Evolutionary conservation across 2,329 filamentous ascomycete genomes (phyloP).

Genomic region (Tothia fuscella): DNA sequence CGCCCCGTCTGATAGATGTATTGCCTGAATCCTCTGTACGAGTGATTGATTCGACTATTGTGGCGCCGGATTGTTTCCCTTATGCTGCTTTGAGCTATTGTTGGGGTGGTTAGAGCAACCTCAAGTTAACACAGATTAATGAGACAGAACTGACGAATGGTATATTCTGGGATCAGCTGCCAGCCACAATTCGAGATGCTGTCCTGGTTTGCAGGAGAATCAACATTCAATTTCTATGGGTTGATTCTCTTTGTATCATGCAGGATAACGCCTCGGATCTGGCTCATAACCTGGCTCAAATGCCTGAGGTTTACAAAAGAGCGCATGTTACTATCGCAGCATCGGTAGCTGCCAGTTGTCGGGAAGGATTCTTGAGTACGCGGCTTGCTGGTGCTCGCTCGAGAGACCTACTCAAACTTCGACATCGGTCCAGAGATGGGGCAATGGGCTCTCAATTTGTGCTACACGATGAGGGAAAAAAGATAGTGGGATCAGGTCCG

Average conservation of each 20-base stretch:
- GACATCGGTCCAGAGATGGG: no score
- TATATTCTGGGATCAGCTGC: not conserved
- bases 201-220: not conserved
- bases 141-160: not conserved
- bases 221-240: not conserved
- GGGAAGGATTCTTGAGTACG: no score
- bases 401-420: no score
- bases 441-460: no score
- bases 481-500: no score
- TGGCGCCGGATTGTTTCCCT: no score
- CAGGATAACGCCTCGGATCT: constrained; percentile 17
- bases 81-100: not conserved
- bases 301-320: constrained; percentile 18
- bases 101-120: not conserved
- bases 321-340: not conserved
- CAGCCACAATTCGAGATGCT: not conserved
- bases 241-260: constrained; percentile 16
- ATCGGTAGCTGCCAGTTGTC: no score
- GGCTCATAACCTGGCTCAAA: constrained; percentile 17
- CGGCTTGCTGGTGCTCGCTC: no score
- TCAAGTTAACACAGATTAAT: not conserved
- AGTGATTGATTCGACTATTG: no score
- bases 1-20: no score
- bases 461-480: no score
- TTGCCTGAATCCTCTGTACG: no score